A percentile compares a stretch with the other conserved stretches of the same genome.
These are phyloP conservation scores for Hibiscus mutabilis DNA, from an alignment of 345 rosid genomes.

Conservation along the genomic window DNA sequence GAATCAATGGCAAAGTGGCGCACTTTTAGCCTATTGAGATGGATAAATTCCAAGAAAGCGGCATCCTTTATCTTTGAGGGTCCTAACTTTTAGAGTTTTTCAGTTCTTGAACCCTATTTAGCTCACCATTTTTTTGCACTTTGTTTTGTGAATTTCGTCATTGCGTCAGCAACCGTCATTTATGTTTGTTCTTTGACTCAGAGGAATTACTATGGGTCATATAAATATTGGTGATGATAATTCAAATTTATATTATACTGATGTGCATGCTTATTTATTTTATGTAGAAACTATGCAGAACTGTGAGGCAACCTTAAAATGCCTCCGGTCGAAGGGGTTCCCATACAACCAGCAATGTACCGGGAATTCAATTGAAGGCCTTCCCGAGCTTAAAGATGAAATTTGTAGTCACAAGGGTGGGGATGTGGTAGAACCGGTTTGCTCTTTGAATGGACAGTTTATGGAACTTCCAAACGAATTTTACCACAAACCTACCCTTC, in stretches of 20 bases:
- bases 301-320: constrained; percentile 44
- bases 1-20: too few relatives aligned
- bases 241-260: background rate
- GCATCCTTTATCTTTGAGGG: background rate
- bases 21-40: background rate
- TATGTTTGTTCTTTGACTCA: background rate
- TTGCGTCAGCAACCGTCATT: background rate
- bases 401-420: constrained; percentile 21
- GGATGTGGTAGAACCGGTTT: constrained; percentile 30
- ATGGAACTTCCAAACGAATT: constrained; percentile 33
- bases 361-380: constrained; percentile 33
- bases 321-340: constrained; percentile 39
- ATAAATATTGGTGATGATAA: background rate
- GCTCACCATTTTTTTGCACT: background rate
- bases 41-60: background rate
- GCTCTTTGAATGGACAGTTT: constrained; percentile 22
- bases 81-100: background rate
- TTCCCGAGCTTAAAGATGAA: constrained; percentile 35
- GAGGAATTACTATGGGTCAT: background rate
- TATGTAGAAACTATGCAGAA: constrained; percentile 41
- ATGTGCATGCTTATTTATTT: background rate
- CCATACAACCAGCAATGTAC: constrained; percentile 24
- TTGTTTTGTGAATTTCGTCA: background rate
- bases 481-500: constrained; percentile 31
- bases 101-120: too few relatives aligned